phyloP scores from a whole-genome alignment of 805 yeast genomes.

The Isabelozyma heimii region DNA sequence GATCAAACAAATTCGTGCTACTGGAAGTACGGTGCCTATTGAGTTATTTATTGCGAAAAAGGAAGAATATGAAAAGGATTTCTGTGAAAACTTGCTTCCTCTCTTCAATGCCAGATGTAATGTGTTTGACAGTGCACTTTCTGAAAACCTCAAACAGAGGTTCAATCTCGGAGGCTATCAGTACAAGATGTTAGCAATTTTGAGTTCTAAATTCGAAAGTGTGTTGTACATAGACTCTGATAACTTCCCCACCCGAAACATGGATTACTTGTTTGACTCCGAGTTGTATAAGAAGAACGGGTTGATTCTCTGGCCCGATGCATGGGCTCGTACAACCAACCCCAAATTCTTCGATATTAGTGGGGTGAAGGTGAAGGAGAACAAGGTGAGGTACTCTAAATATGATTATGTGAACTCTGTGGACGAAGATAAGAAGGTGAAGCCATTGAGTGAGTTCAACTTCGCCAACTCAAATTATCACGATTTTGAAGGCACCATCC shows the following conservation, averaged over 20 bases:
- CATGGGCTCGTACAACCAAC: slow-evolving; percentile 66
- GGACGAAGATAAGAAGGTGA: slow-evolving; percentile 23
- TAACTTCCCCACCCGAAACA: slow-evolving; percentile 41
- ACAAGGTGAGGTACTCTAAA: slow-evolving; percentile 29
- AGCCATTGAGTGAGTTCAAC: slow-evolving; percentile 21
- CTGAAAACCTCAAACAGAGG: slow-evolving; percentile 9
- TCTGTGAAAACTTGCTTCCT: slow-evolving; percentile 42
- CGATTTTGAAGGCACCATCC: slow-evolving; percentile 60
- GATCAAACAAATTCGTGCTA: slow-evolving; percentile 40
- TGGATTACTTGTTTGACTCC: slow-evolving; percentile 47
- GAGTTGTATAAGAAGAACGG: slow-evolving; percentile 45
- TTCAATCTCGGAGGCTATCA: slow-evolving; percentile 44
- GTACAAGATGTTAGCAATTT: slow-evolving; percentile 54
- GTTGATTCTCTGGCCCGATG: slow-evolving; percentile 65
- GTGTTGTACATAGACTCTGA: slow-evolving; percentile 52
- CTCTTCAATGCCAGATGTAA: slow-evolving; percentile 45
- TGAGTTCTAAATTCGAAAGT: slow-evolving; percentile 56
- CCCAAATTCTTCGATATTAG: slow-evolving; percentile 61
- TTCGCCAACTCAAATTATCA: slow-evolving; percentile 41
- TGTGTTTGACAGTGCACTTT: slow-evolving; percentile 31
- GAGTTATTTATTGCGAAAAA: slow-evolving; percentile 47
- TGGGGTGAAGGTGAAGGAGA: slow-evolving; percentile 27
- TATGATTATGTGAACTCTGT: slow-evolving; percentile 20
- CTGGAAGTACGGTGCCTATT: slow-evolving; percentile 47
- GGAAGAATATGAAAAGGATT: slow-evolving; percentile 44